Evolutionary conservation across 164 flowering plant species (phyloP).

Genomic region (Vitis riparia): DNA sequence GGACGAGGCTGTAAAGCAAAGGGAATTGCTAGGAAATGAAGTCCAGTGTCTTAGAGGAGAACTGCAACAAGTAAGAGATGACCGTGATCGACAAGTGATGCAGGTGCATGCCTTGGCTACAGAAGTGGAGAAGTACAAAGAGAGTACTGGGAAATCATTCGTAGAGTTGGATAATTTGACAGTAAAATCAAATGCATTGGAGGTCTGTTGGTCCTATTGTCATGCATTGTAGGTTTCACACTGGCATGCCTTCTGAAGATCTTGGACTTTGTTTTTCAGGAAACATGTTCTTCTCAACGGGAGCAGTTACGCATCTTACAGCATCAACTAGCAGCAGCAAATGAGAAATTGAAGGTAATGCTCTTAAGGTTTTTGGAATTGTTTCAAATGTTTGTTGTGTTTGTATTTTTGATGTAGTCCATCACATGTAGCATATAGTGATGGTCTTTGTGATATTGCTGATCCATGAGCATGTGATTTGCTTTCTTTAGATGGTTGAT

Average conservation of each 20-base stretch:
- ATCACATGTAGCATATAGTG: too few species aligned
- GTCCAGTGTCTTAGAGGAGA: constrained; percentile 44
- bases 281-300: constrained; percentile 31
- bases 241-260: background rate
- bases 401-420: background rate
- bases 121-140: constrained; percentile 48
- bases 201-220: constrained; percentile 44
- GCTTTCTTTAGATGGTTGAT: constrained; percentile 27
- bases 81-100: constrained; percentile 48
- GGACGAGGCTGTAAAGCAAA: constrained; percentile 54
- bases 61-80: constrained; percentile 60
- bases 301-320: constrained; percentile 24
- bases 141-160: constrained; percentile 50
- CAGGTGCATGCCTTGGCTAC: constrained; percentile 38
- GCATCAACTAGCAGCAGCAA: constrained; percentile 30
- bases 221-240: background rate
- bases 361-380: background rate
- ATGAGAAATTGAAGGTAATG: constrained; percentile 35
- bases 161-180: constrained; percentile 48
- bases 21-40: constrained; percentile 45
- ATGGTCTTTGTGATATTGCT: too few species aligned
- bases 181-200: constrained; percentile 46
- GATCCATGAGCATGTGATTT: background rate
- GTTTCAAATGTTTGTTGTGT: background rate
- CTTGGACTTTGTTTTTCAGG: constrained; percentile 23